A percentile compares a stretch with the other conserved stretches of the same genome.
Conservation (phyloP, 106 monocot genomes). For the Cymbidium sinense region DNA sequence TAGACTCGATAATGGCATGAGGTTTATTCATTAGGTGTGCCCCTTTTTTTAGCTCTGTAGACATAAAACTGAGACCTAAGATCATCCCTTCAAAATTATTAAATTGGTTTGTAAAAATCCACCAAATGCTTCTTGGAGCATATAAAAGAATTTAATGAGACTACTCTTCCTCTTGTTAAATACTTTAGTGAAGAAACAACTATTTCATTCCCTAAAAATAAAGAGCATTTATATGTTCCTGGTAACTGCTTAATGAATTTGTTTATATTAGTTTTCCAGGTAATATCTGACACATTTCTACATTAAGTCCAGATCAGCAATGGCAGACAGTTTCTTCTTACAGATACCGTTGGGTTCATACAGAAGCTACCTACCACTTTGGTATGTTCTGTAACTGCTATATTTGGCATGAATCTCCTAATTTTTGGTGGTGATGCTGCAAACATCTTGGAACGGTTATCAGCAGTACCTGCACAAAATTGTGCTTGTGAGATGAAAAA, state of each 20-base stretch:
- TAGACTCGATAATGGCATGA: too few relatives aligned
- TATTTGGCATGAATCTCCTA: not conserved
- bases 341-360: slow-evolving; percentile 97
- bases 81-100: too few relatives aligned
- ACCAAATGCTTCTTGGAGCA: not conserved
- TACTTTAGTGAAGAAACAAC: not conserved
- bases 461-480: not conserved
- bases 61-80: too few relatives aligned
- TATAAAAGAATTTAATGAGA: not conserved
- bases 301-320: slow-evolving; percentile 54
- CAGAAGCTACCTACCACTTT: slow-evolving; percentile 88
- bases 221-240: not conserved
- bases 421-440: not conserved
- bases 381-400: slow-evolving; percentile 28
- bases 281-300: not conserved
- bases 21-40: too few relatives aligned
- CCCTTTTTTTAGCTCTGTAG: too few relatives aligned
- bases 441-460: not conserved
- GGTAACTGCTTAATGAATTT: not conserved
- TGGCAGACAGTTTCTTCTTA: slow-evolving; percentile 90
- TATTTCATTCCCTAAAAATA: not conserved
- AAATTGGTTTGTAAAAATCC: not conserved
- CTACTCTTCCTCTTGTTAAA: not conserved
- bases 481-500: not conserved
- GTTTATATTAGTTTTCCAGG: not conserved